Evolutionary conservation across 805 yeast genomes (phyloP).

Genomic region (Hanseniaspora thailandica): DNA sequence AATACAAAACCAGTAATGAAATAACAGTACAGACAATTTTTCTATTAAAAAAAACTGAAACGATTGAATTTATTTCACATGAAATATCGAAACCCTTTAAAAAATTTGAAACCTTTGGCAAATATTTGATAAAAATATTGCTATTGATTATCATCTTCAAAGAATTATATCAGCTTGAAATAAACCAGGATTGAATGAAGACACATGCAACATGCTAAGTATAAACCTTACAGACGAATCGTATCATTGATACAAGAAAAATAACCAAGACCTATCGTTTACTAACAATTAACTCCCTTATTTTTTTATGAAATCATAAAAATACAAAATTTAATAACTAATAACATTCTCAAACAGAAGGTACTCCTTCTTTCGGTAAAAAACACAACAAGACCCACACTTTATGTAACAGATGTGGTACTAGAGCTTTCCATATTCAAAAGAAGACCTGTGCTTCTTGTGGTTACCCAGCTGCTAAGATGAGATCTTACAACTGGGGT

Average conservation of each 20-base stretch:
- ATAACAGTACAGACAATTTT: no score
- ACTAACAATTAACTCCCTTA: constrained; percentile 7
- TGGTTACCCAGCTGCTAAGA: constrained; percentile 99
- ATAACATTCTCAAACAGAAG: constrained; percentile 45
- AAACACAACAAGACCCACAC: constrained; percentile 99
- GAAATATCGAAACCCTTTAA: no score
- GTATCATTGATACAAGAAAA: background rate
- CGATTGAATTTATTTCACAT: no score
- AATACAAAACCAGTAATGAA: no score
- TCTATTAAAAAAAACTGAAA: no score
- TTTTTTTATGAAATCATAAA: background rate
- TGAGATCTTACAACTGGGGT: constrained; percentile 99
- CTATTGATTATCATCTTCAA: no score
- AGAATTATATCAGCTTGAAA: background rate
- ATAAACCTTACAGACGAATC: background rate
- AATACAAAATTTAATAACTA: background rate
- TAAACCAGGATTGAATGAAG: background rate
- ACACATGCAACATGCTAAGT: background rate
- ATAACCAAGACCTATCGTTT: background rate
- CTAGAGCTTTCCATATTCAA: constrained; percentile 97
- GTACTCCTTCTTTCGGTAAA: constrained; percentile 99
- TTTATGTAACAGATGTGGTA: constrained; percentile 97
- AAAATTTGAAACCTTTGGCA: no score
- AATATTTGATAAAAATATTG: no score
- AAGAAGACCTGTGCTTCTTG: constrained; percentile 98